Conservation (phyloP, 2,329 filamentous ascomycete species). For the Paraconiothyrium sp. region DNA sequence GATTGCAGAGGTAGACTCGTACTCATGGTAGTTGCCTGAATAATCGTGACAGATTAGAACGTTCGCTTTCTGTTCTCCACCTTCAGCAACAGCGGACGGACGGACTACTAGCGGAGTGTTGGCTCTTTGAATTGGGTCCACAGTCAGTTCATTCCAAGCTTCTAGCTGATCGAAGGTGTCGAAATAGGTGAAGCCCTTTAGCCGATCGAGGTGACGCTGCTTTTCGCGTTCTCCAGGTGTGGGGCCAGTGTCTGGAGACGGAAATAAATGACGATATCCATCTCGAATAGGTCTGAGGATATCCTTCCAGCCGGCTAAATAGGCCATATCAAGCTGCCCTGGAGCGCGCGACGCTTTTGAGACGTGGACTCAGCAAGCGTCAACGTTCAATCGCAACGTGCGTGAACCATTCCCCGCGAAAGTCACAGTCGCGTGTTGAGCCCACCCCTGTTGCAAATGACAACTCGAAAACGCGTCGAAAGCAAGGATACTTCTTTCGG, state of each 20-base stretch:
- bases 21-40: conserved; percentile 56
- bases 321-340: conserved; percentile 29
- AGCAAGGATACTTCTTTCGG: too few relatives aligned
- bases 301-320: conserved; percentile 49
- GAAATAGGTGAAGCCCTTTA: conserved; percentile 54
- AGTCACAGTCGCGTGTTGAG: background rate
- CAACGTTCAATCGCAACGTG: background rate
- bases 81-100: conserved; percentile 1
- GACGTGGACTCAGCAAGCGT: background rate
- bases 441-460: background rate
- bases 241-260: conserved; percentile 44
- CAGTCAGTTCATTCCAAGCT: conserved; percentile 42
- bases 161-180: conserved; percentile 53
- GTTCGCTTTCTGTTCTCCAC: conserved; percentile 26
- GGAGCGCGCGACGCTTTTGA: background rate
- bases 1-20: conserved; percentile 49
- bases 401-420: conserved; percentile 12
- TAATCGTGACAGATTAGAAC: conserved; percentile 52
- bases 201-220: conserved; percentile 41
- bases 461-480: too few relatives aligned
- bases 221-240: conserved; percentile 44
- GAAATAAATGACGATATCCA: conserved; percentile 50
- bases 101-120: conserved; percentile 51
- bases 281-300: conserved; percentile 52
- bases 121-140: conserved; percentile 48